These are phyloP conservation scores for Candida golubevii DNA, from an alignment of 805 yeast species.

Conservation along the genomic window DNA sequence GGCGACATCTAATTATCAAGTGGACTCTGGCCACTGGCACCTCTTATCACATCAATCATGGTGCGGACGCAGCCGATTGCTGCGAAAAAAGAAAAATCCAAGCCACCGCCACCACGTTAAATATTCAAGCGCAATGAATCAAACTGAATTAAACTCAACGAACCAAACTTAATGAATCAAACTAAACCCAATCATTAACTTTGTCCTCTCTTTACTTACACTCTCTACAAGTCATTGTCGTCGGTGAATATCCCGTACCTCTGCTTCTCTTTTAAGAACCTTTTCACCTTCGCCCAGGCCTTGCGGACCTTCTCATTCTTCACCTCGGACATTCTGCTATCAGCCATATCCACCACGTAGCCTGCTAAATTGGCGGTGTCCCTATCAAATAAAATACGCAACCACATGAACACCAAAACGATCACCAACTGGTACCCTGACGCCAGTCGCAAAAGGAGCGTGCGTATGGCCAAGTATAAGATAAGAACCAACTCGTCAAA, in stretches of 20 bases:
- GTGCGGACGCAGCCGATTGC: too few relatives aligned
- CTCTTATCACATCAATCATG: too few relatives aligned
- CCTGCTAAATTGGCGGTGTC: conserved; percentile 43
- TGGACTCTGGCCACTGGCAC: too few relatives aligned
- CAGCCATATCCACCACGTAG: conserved; percentile 40
- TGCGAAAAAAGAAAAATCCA: too few relatives aligned
- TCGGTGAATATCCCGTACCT: conserved; percentile 7
- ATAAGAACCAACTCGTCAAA: conserved; percentile 57
- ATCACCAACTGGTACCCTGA: conserved; percentile 64
- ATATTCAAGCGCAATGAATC: too few relatives aligned
- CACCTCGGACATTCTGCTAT: conserved; percentile 35
- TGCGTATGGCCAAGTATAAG: conserved; percentile 51
- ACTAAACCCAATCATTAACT: too few relatives aligned
- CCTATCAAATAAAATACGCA: conserved; percentile 56
- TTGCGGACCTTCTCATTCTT: conserved; percentile 43
- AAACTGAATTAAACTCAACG: too few relatives aligned
- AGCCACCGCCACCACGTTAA: too few relatives aligned
- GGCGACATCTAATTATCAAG: too few relatives aligned
- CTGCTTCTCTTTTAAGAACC: conserved; percentile 26
- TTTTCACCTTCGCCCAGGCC: conserved; percentile 34
- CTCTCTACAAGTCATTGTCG: background rate
- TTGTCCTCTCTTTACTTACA: too few relatives aligned
- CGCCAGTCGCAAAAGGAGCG: conserved; percentile 58
- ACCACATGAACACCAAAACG: conserved; percentile 62
- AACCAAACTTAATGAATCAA: too few relatives aligned